Percentiles rank a stretch among this genome's conserved stretches.
Conservation (phyloP, 1,139 yeast genomes). For the Scheffersomyces insectosa region DNA sequence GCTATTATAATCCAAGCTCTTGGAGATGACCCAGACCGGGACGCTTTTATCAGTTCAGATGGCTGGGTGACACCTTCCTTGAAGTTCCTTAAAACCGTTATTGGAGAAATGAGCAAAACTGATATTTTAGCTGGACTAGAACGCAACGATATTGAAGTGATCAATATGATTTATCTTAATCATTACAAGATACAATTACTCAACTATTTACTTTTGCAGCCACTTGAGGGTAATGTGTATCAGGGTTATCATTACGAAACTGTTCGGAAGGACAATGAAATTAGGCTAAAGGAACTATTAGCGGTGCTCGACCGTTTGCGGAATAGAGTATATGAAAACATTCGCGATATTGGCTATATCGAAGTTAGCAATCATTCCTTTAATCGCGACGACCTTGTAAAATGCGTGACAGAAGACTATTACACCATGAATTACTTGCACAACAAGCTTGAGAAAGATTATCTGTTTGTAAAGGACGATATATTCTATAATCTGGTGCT, state of each 20-base stretch:
- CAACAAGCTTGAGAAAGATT: constrained; percentile 11
- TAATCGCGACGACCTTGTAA: constrained; percentile 13
- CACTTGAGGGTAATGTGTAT: constrained; percentile 3
- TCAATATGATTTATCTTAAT: constrained; percentile 12
- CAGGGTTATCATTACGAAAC: constrained; percentile 1
- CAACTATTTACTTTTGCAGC: constrained; percentile 5
- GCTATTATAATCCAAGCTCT: no score
- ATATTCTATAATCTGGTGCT: constrained; percentile 9
- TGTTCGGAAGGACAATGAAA: constrained; percentile 3
- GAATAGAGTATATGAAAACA: constrained; percentile 8
- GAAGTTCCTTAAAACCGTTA: no score
- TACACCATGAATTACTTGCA: constrained; percentile 12
- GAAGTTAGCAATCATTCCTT: constrained; percentile 4
- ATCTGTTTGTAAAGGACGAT: constrained; percentile 13
- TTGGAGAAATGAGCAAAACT: not conserved
- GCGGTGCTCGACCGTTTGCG: constrained; percentile 9
- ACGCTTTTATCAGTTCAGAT: no score
- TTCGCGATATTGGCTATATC: constrained; percentile 7
- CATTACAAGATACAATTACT: constrained; percentile 13
- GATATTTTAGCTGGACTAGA: constrained; percentile 5
- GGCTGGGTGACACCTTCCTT: no score
- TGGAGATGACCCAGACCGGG: no score
- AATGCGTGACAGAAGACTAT: constrained; percentile 12
- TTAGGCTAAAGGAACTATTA: constrained; percentile 7
- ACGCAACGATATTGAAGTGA: not conserved